These are phyloP conservation scores for Erodium texanum DNA, from an alignment of 441 rosid species.

Conservation along the genomic window DNA sequence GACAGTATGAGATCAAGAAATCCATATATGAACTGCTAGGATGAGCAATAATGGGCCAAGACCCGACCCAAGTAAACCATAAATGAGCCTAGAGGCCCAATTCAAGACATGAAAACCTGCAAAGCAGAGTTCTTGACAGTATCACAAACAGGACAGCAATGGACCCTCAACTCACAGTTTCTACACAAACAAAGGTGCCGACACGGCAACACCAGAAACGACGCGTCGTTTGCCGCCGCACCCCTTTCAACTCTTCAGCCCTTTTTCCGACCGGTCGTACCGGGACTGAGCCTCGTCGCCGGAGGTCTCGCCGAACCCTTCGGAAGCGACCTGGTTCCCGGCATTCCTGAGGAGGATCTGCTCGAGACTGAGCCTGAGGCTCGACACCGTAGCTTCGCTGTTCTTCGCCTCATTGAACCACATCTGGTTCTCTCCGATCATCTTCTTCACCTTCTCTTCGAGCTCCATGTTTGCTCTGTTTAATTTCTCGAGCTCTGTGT, in stretches of 20 bases:
- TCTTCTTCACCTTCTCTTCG: conserved; percentile 10
- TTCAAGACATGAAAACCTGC: neutral
- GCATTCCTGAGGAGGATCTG: conserved; percentile 1
- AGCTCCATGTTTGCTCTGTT: neutral
- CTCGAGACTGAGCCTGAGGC: conserved; percentile 9
- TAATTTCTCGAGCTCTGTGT: neutral
- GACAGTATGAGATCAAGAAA: too few relatives aligned
- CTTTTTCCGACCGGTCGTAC: neutral
- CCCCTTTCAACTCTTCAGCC: conserved; percentile 5
- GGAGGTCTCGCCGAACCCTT: conserved; percentile 12
- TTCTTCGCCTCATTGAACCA: conserved; percentile 13
- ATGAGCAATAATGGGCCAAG: neutral
- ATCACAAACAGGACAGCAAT: conserved; percentile 14
- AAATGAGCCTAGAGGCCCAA: neutral
- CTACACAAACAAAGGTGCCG: conserved; percentile 12
- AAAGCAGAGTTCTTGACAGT: conserved; percentile 9
- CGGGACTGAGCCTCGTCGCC: conserved; percentile 9
- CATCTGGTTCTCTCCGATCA: conserved; percentile 9
- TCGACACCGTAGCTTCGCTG: conserved; percentile 8
- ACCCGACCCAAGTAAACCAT: too few relatives aligned
- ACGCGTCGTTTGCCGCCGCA: conserved; percentile 5
- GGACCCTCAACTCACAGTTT: neutral
- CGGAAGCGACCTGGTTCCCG: neutral
- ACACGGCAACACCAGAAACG: conserved; percentile 10
- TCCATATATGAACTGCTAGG: neutral